phyloP scores from a whole-genome alignment of 192 early-diverging fungal species.

The Coemansia sp. region DNA sequence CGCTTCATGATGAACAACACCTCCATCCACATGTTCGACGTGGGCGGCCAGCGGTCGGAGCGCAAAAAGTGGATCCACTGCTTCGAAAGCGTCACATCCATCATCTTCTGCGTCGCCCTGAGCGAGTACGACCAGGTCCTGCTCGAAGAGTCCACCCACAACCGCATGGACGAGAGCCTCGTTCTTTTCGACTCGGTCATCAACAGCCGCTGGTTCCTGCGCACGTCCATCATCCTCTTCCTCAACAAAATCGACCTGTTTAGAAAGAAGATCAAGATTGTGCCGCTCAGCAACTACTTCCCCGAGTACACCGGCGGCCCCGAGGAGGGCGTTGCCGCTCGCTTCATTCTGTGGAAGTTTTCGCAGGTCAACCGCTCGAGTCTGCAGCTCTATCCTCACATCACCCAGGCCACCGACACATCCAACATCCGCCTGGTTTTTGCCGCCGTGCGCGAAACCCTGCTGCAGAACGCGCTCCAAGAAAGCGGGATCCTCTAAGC shows the following conservation, averaged over 20 bases:
- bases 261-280: constrained; percentile 69
- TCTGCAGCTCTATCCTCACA: constrained; percentile 79
- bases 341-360: constrained; percentile 87
- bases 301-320: constrained; percentile 80
- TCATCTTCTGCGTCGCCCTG: constrained; percentile 91
- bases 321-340: constrained; percentile 78
- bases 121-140: constrained; percentile 93
- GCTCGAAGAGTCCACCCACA: constrained; percentile 81
- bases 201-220: constrained; percentile 90
- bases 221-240: constrained; percentile 89
- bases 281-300: constrained; percentile 79
- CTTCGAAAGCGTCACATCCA: constrained; percentile 95
- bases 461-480: constrained; percentile 79
- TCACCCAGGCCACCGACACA: constrained; percentile 91
- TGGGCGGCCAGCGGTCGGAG: constrained; percentile 97
- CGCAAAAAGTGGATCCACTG: constrained; percentile 99
- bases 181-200: constrained; percentile 88
- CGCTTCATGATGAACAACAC: constrained; percentile 88
- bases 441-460: constrained; percentile 90
- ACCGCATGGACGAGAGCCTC: constrained; percentile 89
- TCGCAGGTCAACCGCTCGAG: constrained; percentile 79
- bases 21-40: constrained; percentile 95
- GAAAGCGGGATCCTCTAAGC: constrained; percentile 70
- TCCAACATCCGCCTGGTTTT: constrained; percentile 86
- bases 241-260: constrained; percentile 94